A percentile compares a stretch with the other conserved stretches of the same genome.
These are phyloP conservation scores for Pichia sp. DNA, from an alignment of 1,139 yeast genomes.

Conservation along the genomic window DNA sequence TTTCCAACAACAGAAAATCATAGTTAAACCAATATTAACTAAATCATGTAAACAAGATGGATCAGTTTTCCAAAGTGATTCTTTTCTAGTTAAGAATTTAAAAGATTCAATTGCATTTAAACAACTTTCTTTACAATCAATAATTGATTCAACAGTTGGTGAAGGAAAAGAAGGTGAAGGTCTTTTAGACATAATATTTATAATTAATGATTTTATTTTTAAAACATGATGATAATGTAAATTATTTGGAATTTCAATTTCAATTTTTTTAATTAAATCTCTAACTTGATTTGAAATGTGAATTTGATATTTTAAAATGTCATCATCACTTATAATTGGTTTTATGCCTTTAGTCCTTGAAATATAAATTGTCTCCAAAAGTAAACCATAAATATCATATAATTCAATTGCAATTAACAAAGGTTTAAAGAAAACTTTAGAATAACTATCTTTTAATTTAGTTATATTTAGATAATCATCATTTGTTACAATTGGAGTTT, in stretches of 20 bases:
- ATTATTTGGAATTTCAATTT: constrained; percentile 15
- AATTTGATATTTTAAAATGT: constrained; percentile 10
- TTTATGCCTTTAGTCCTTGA: constrained; percentile 18
- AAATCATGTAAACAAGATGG: constrained; percentile 20
- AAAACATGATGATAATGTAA: constrained; percentile 16
- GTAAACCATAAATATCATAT: constrained; percentile 18
- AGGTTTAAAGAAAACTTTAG: constrained; percentile 15
- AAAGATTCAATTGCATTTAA: constrained; percentile 14
- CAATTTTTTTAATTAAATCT: constrained; percentile 15
- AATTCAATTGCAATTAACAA: constrained; percentile 15
- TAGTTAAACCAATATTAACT: constrained; percentile 19
- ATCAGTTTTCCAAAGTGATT: constrained; percentile 15
- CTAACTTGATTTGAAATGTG: constrained; percentile 11
- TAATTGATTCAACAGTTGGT: constrained; percentile 15
- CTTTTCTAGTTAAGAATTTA: constrained; percentile 4
- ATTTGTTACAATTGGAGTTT: constrained; percentile 14
- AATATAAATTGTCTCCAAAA: constrained; percentile 20
- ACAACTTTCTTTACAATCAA: constrained; percentile 17
- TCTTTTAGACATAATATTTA: constrained; percentile 18
- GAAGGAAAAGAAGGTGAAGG: constrained; percentile 22
- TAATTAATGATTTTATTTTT: constrained; percentile 16
- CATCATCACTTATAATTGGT: constrained; percentile 15
- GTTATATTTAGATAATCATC: constrained; percentile 14
- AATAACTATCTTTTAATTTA: constrained; percentile 11
- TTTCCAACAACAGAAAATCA: constrained; percentile 22